A percentile compares a stretch with the other conserved stretches of the same genome.
Evolutionary conservation across 1,284 basidiomycete genomes (phyloP).

Genomic region (Moniliella sp.): DNA sequence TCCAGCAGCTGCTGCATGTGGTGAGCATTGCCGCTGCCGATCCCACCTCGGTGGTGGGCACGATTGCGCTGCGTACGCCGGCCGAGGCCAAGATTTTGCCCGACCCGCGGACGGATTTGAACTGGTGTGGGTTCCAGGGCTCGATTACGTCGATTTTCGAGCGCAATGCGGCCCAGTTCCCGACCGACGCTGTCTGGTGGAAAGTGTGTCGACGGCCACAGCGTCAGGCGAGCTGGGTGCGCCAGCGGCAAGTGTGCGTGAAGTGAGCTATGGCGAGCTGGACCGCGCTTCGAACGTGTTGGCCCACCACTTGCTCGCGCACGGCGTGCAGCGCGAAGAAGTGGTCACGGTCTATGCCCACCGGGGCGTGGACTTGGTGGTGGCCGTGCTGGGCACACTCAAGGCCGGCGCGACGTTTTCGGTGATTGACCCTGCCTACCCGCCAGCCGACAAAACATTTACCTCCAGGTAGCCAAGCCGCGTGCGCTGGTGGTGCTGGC

Average conservation of each 20-base stretch:
- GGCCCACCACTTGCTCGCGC: constrained; percentile 67
- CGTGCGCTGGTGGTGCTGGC: constrained; percentile 78
- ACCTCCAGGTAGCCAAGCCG: constrained; percentile 77
- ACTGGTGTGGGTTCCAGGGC: constrained; percentile 93
- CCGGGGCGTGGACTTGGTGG: constrained; percentile 81
- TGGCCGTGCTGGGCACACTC: constrained; percentile 85
- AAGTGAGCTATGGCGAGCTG: constrained; percentile 61
- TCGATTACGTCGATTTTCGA: constrained; percentile 56
- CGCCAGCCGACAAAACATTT: constrained; percentile 83
- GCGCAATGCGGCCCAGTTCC: constrained; percentile 20
- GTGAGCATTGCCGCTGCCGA: constrained; percentile 49
- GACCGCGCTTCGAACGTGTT: constrained; percentile 68
- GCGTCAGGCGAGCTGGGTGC: constrained; percentile 55
- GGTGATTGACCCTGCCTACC: constrained; percentile 95
- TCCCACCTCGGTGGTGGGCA: constrained; percentile 31
- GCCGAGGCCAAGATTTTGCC: constrained; percentile 52
- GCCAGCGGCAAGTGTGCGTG: constrained; percentile 40
- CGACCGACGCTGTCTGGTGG: constrained; percentile 24
- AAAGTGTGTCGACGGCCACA: constrained; percentile 42
- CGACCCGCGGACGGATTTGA: constrained; percentile 66
- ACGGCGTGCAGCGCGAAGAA: constrained; percentile 72
- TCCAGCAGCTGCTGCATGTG: constrained; percentile 66
- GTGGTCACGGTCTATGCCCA: constrained; percentile 98
- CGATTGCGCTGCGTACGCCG: constrained; percentile 36
- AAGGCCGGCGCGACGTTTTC: constrained; percentile 94